Evolutionary conservation across 2,329 filamentous ascomycete species (phyloP), one percentile per base, ranked within the genome.

Genomic region (Trichophyton verrucosum): DNA sequence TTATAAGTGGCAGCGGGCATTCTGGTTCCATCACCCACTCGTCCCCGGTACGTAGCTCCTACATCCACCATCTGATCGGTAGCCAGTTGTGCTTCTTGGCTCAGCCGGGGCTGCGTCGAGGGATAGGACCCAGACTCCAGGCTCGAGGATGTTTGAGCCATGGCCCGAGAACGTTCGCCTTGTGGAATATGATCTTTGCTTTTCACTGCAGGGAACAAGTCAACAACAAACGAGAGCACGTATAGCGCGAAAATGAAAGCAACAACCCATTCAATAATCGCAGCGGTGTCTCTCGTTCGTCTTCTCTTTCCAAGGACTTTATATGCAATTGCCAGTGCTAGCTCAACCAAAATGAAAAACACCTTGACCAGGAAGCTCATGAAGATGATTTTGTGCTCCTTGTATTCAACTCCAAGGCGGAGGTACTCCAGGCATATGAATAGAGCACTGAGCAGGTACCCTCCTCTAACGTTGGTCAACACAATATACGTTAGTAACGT

Each of bases 371-470:
- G 91, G 78, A 97, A 97, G 61, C 88, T 94, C 62, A 80, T 73
- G 56, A 85, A 82, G 9, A 99, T 82, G 65, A 94, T 77, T 60
- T 80, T 82, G 74, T 92, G 83, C 7, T 71, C 65, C 64, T 86
- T 86, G 77, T 91, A 89, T 71, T 87, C 86, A 59, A 87, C 84
- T 27, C 91, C 90, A 1, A 97, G 81, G 1, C 89, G 85, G 69
- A 94, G 87, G 73, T 95, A 96, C 73, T 96, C 91, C 77, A 84
- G 85, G 77, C 91, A 96, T 65, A 92, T 87, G 74, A 91, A 92
- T 66, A 96, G 81, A 61, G 92, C 91, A 3, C 86, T 89, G 60
- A 96, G 71, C 60, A 96, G 78, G 72, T 95, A 97, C 38, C 90
- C 94, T 13, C 74, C 84, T 60, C 74, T 76, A 47, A 5, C 3